phyloP scores from a whole-genome alignment of 2,329 filamentous ascomycete species.

The Paracamarosporium sp. region DNA sequence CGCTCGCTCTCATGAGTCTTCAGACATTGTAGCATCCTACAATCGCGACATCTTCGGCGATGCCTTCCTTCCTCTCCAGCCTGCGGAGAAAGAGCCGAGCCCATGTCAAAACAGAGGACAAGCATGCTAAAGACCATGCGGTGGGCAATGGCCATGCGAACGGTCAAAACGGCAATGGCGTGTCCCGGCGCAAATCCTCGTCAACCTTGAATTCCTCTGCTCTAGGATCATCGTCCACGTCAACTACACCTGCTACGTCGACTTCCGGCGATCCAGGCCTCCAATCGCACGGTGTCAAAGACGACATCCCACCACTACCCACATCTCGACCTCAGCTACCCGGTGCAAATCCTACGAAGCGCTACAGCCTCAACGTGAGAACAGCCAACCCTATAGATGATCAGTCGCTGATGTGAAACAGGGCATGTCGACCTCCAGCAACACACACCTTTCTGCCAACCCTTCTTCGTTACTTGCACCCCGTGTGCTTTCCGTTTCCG shows the following conservation, averaged over 20 bases:
- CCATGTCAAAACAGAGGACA: slow-evolving; percentile 64
- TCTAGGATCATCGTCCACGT: slow-evolving; percentile 74
- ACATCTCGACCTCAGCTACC: slow-evolving; percentile 55
- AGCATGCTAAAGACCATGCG: slow-evolving; percentile 16
- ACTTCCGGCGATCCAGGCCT: slow-evolving; percentile 74
- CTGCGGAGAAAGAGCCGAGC: slow-evolving; percentile 78
- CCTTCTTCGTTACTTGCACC: slow-evolving; percentile 81
- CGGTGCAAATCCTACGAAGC: slow-evolving; percentile 52
- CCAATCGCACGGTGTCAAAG: slow-evolving; percentile 61
- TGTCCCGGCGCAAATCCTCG: slow-evolving; percentile 63
- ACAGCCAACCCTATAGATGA: background rate
- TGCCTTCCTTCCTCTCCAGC: slow-evolving; percentile 73
- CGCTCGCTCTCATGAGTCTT: slow-evolving; percentile 7
- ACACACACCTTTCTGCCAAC: slow-evolving; percentile 57
- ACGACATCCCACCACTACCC: slow-evolving; percentile 52
- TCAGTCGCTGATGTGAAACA: slow-evolving; percentile 19
- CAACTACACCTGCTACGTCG: slow-evolving; percentile 67
- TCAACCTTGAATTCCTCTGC: slow-evolving; percentile 65
- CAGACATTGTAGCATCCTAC: slow-evolving; percentile 2
- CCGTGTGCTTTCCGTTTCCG: slow-evolving; percentile 76
- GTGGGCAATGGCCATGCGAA: slow-evolving; percentile 23
- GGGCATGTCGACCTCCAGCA: slow-evolving; percentile 64
- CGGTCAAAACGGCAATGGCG: slow-evolving; percentile 38
- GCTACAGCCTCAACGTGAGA: slow-evolving; percentile 60
- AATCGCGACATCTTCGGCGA: slow-evolving; percentile 25